Evolutionary conservation across 2,329 filamentous ascomycete genomes (phyloP), one percentile per base, ranked within the genome.

Genomic region (Decorospora gaudefroyi): DNA sequence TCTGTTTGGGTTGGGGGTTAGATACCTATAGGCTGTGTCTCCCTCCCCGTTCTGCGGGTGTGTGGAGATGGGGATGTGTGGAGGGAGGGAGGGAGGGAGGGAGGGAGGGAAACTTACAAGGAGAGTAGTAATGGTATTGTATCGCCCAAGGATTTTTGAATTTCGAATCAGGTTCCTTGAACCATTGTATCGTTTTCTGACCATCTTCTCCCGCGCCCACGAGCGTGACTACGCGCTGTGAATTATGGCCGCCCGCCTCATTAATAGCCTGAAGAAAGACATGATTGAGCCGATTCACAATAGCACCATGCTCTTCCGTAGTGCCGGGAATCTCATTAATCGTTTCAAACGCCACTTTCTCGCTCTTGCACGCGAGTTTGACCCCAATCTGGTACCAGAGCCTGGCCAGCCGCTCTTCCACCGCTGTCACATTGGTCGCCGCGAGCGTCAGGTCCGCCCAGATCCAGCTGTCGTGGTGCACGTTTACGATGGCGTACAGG

Each of bases 101-200:
- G 18, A n/a, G 5, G 17, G 5, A 12, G n/a, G 15, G 5, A 15
- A 19, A 53, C 61, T 76, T 75, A 65, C 78, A 81, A 8, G 78
- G 79, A 6, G 73, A 76, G 65, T 84, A 84, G 64, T 83, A 83
- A 57, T 84, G 82, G 58, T 80, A 83, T 58, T 84, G 80, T 19
- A 84, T 72, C 0, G 77, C 80, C 74, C 78, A 83, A 0, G 81
- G 80, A 44, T 81, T 80, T 9, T 73, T 73, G 27, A 76, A 78
- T 39, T 61, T 67, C 4, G 51, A 30, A 19, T 75, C 73, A 0
- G 78, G 77, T 7, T 66, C 66, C 46, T 74, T 64, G 54, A 84
- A 83, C 74, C 75, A 83, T 47, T 78, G 65, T 1, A 71, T 74
- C 2, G 80, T 83, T 61, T 81, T 79, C 9, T 69, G 56, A 10